Percentiles rank a stretch among this genome's conserved stretches.
These are phyloP conservation scores for Andrographis paniculata DNA, from an alignment of 305 asterid genomes.

Conservation along the genomic window DNA sequence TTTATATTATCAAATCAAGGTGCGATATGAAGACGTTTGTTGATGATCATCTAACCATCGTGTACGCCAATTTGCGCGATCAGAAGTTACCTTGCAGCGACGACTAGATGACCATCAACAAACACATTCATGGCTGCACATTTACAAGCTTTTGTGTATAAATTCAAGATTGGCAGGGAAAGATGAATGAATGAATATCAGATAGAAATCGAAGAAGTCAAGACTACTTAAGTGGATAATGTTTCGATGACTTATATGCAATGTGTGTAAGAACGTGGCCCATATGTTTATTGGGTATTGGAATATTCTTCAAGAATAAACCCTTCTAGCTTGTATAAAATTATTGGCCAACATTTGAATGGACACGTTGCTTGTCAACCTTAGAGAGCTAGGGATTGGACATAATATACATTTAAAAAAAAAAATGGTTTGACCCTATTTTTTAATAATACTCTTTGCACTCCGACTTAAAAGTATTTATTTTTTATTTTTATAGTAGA, in stretches of 20 bases:
- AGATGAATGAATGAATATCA: neutral
- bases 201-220: neutral
- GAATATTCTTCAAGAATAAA: neutral
- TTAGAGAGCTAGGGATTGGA: too few relatives aligned
- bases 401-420: too few relatives aligned
- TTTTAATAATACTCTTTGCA: too few relatives aligned
- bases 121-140: neutral
- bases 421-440: too few relatives aligned
- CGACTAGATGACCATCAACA: neutral
- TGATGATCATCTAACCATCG: neutral
- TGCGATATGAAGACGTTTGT: neutral
- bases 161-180: neutral
- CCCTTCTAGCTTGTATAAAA: too few relatives aligned
- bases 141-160: too few relatives aligned
- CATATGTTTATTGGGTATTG: neutral
- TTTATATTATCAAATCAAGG: too few relatives aligned
- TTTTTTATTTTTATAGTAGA: too few relatives aligned
- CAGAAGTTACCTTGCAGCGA: too few relatives aligned
- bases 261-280: neutral
- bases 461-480: too few relatives aligned
- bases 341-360: too few relatives aligned
- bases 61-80: neutral
- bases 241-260: neutral
- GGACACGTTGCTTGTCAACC: too few relatives aligned
- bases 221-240: neutral